Conservation (phyloP, 202 grass and related monocot species). For the Brachypodium distachyon region DNA sequence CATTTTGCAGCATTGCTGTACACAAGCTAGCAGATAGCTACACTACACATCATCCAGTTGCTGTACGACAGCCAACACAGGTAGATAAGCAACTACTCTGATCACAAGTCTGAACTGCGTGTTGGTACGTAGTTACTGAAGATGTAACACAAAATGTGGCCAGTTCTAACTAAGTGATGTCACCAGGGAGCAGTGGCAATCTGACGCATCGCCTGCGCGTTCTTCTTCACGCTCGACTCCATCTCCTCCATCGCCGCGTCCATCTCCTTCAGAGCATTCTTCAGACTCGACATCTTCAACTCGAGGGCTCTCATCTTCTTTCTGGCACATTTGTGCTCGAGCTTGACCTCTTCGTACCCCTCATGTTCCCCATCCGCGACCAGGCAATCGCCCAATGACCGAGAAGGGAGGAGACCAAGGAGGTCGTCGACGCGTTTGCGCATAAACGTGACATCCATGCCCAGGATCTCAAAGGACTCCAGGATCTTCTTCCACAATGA, state of each 20-base stretch:
- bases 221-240: not conserved
- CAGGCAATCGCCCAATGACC: not conserved
- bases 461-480: slow-evolving; percentile 13
- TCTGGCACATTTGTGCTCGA: not conserved
- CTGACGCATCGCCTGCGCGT: not conserved
- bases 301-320: slow-evolving; percentile 18
- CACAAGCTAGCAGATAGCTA: not conserved
- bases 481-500: slow-evolving; percentile 32
- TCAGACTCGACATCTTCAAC: not conserved
- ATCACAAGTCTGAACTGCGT: not conserved
- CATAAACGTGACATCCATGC: slow-evolving; percentile 27
- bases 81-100: not conserved
- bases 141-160: not conserved
- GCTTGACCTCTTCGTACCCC: slow-evolving; percentile 10
- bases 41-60: not conserved
- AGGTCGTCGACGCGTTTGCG: not conserved
- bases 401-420: not conserved
- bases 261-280: not conserved
- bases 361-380: not conserved
- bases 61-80: not conserved
- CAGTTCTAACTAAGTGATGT: not conserved
- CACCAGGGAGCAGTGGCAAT: slow-evolving; percentile 4
- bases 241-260: slow-evolving; percentile 12
- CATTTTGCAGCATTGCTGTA: not conserved
- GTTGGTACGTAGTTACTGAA: not conserved